phyloP scores from a whole-genome alignment of 2,329 filamentous ascomycete species.

The Dactylella cylindrospora region DNA sequence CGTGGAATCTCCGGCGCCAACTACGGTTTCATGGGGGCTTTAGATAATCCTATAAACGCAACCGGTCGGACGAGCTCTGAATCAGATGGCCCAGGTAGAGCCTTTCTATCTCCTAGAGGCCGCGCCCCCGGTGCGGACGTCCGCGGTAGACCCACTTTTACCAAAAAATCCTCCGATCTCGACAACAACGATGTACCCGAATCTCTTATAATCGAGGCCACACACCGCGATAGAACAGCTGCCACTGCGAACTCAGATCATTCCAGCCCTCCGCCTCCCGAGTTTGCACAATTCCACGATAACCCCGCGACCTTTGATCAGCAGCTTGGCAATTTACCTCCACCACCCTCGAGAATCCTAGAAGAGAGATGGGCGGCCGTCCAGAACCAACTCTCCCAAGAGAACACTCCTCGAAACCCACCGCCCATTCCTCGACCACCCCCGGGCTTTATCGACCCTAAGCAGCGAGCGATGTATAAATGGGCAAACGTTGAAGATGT shows the following conservation, averaged over 20 bases:
- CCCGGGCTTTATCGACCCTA: conserved; percentile 58
- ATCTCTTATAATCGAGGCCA: conserved; percentile 64
- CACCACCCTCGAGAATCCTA: conserved; percentile 26
- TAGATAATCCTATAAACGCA: no score
- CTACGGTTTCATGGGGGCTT: conserved; percentile 8
- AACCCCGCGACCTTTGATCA: conserved; percentile 42
- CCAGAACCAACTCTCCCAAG: conserved; percentile 38
- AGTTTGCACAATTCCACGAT: conserved; percentile 42
- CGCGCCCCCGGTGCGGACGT: background rate
- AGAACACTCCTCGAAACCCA: conserved; percentile 10
- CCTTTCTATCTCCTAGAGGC: conserved; percentile 5
- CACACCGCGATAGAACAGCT: conserved; percentile 40
- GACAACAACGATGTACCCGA: conserved; percentile 65
- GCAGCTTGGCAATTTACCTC: conserved; percentile 57
- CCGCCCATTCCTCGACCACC: conserved; percentile 45
- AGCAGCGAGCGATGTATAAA: conserved; percentile 82
- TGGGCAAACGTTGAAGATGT: conserved; percentile 91
- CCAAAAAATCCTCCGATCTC: conserved; percentile 45
- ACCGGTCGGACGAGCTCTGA: conserved; percentile 9
- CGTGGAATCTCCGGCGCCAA: conserved; percentile 2
- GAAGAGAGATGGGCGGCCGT: conserved; percentile 39
- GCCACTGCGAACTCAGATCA: conserved; percentile 43
- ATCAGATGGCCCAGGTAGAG: conserved; percentile 3
- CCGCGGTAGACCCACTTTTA: background rate
- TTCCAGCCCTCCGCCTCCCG: conserved; percentile 27